Evolutionary conservation across 2,329 filamentous ascomycete species (phyloP).

Genomic region (Zymoseptoria passerinii): DNA sequence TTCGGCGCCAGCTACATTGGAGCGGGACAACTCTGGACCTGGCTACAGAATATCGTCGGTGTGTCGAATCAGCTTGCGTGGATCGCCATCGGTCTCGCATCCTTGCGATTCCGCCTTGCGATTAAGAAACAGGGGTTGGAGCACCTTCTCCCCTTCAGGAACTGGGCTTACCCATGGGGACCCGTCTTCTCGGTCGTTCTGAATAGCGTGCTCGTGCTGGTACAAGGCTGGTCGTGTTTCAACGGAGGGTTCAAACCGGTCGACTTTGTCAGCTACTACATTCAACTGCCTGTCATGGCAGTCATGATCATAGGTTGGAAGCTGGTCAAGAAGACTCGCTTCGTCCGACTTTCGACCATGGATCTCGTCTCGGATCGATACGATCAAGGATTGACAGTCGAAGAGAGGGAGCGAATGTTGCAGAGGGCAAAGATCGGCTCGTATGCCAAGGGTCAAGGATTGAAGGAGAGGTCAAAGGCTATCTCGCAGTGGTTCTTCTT

Average conservation of each 20-base stretch:
- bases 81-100: conserved; percentile 57
- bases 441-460: conserved; percentile 8
- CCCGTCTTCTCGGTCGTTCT: conserved; percentile 50
- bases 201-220: conserved; percentile 52
- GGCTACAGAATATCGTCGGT: conserved; percentile 60
- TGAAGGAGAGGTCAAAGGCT: conserved; percentile 8
- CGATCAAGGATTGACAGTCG: conserved; percentile 10
- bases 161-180: conserved; percentile 58
- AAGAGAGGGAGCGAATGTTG: conserved; percentile 13
- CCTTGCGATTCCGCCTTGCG: conserved; percentile 55
- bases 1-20: conserved; percentile 58
- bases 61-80: conserved; percentile 61
- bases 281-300: conserved; percentile 54
- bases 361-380: conserved; percentile 34
- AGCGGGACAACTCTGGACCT: conserved; percentile 56
- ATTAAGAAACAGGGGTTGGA: conserved; percentile 52
- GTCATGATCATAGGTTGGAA: conserved; percentile 51
- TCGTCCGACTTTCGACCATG: conserved; percentile 41
- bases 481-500: conserved; percentile 16
- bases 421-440: conserved; percentile 8
- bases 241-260: conserved; percentile 50
- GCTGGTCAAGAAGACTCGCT: conserved; percentile 38
- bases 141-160: conserved; percentile 55
- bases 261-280: conserved; percentile 53
- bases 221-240: conserved; percentile 58